A percentile compares a stretch with the other conserved stretches of the same genome.
These are phyloP conservation scores for Auriscalpium microsporum DNA, from an alignment of 768 basidiomycete species.

Conservation along the genomic window DNA sequence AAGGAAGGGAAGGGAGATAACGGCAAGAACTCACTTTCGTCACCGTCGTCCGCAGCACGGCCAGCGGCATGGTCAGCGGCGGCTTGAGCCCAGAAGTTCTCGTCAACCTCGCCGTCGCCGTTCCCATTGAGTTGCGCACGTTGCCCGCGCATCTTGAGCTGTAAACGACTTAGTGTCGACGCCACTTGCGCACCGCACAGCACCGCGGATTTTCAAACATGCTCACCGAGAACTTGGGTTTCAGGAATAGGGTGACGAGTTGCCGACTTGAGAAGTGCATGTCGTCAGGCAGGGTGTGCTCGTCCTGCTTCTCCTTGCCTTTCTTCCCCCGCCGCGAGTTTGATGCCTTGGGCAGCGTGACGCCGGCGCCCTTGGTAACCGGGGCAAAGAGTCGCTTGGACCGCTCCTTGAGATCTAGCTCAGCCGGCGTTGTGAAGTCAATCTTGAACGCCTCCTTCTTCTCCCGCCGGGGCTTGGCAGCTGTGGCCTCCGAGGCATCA, in stretches of 20 bases:
- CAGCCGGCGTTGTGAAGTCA: slow-evolving; percentile 59
- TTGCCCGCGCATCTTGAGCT: slow-evolving; percentile 88
- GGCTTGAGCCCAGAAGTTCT: slow-evolving; percentile 95
- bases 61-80: slow-evolving; percentile 75
- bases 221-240: slow-evolving; percentile 89
- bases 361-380: slow-evolving; percentile 60
- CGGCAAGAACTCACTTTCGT: slow-evolving; percentile 46
- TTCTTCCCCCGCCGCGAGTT: slow-evolving; percentile 41
- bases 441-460: slow-evolving; percentile 79
- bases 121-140: slow-evolving; percentile 44
- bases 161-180: background rate
- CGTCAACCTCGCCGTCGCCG: slow-evolving; percentile 85
- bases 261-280: slow-evolving; percentile 94
- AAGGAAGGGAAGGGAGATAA: background rate
- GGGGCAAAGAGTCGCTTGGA: slow-evolving; percentile 71
- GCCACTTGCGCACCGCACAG: background rate
- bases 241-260: slow-evolving; percentile 86
- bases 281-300: slow-evolving; percentile 85
- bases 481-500: slow-evolving; percentile 43
- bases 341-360: slow-evolving; percentile 43
- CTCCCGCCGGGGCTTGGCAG: slow-evolving; percentile 49
- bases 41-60: slow-evolving; percentile 42
- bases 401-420: slow-evolving; percentile 51
- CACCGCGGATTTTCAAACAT: background rate
- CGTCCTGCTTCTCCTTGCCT: slow-evolving; percentile 52